These are phyloP conservation scores for Aspergillus incahuasiensis DNA, from an alignment of 495 filamentous ascomycete genomes.

Conservation along the genomic window DNA sequence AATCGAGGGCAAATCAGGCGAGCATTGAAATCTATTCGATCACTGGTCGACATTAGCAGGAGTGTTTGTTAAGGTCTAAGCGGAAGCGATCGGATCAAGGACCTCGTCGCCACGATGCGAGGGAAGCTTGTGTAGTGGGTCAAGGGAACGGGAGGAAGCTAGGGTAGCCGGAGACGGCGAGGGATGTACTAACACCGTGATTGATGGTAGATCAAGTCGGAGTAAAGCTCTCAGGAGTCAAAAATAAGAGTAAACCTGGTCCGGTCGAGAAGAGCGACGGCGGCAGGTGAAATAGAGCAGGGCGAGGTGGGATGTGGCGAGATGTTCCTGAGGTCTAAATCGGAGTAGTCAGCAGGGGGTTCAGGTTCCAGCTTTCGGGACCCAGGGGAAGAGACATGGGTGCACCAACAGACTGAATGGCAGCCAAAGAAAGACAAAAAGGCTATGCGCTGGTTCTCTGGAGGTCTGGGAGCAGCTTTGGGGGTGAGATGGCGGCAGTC, in stretches of 20 bases:
- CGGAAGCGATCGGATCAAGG: not conserved
- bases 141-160: not conserved
- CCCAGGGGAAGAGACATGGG: constrained; percentile 7
- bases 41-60: constrained; percentile 4
- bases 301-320: constrained; percentile 17
- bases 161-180: not conserved
- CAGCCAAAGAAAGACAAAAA: not conserved
- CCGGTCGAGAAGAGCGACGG: not conserved
- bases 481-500: constrained; percentile 10
- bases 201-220: not conserved
- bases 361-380: constrained; percentile 7
- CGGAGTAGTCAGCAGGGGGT: constrained; percentile 22
- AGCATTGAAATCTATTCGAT: constrained; percentile 10
- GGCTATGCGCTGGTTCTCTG: constrained; percentile 11
- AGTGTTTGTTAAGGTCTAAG: not conserved
- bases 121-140: not conserved
- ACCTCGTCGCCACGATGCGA: not conserved
- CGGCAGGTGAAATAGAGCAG: not conserved
- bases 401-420: not conserved
- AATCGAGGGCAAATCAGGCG: not conserved
- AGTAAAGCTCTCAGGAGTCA: not conserved
- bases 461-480: constrained; percentile 5
- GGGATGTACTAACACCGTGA: not conserved
- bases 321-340: constrained; percentile 20
- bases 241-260: not conserved